phyloP scores from a whole-genome alignment of 78 protist species.

The Dictyostelium purpureum region DNA sequence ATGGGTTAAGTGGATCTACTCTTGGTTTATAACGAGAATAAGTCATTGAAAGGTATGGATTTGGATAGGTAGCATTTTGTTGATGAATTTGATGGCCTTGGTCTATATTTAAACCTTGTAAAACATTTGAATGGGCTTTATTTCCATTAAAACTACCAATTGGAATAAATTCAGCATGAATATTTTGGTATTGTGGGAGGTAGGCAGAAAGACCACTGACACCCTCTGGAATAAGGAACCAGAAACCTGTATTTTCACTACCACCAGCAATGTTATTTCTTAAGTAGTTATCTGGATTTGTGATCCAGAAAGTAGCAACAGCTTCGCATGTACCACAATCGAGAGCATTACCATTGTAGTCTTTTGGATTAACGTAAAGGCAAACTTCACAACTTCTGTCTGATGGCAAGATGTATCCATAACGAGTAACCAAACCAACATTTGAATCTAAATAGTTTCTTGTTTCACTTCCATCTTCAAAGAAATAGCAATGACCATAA shows the following conservation, averaged over 20 bases:
- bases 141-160: slow-evolving; percentile 30
- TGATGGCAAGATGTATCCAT: slow-evolving; percentile 50
- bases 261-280: slow-evolving; percentile 76
- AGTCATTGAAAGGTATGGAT: slow-evolving; percentile 37
- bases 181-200: slow-evolving; percentile 1
- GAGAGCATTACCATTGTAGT: slow-evolving; percentile 41
- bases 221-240: slow-evolving; percentile 41
- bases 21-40: slow-evolving; percentile 52
- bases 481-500: slow-evolving; percentile 79
- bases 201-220: slow-evolving; percentile 24
- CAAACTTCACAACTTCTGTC: slow-evolving; percentile 47
- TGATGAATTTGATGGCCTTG: slow-evolving; percentile 24
- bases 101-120: slow-evolving; percentile 56
- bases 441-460: slow-evolving; percentile 75
- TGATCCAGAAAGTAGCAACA: slow-evolving; percentile 72
- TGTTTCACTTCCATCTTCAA: slow-evolving; percentile 78
- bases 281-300: slow-evolving; percentile 63
- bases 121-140: slow-evolving; percentile 51
- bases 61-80: slow-evolving; percentile 4
- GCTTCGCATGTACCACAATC: slow-evolving; percentile 24
- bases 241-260: slow-evolving; percentile 23
- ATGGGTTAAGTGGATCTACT: slow-evolving; percentile 21
- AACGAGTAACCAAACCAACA: slow-evolving; percentile 46
- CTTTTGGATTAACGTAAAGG: slow-evolving; percentile 8
- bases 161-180: neutral